phyloP scores from a whole-genome alignment of 148 eudicot species.

The Cornus suecica region DNA sequence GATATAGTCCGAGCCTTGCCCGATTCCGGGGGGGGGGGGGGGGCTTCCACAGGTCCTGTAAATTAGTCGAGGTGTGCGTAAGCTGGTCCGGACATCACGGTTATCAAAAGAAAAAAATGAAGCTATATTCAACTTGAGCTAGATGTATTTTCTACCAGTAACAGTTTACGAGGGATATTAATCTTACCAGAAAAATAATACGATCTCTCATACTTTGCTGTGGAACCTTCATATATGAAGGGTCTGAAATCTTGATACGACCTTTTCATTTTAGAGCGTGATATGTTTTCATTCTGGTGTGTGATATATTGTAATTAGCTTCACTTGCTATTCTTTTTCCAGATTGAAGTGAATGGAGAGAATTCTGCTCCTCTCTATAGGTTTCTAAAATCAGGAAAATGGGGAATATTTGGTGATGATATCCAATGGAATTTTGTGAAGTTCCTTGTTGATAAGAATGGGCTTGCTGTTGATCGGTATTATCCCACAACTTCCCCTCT shows the following conservation, averaged over 20 bases:
- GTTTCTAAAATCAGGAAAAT: slow-evolving; percentile 53
- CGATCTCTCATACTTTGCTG: background rate
- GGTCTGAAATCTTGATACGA: background rate
- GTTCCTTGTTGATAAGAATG: slow-evolving; percentile 59
- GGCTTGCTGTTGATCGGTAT: slow-evolving; percentile 58
- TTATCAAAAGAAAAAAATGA: too few relatives aligned
- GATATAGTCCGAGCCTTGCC: too few relatives aligned
- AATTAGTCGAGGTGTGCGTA: too few relatives aligned
- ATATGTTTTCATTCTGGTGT: background rate
- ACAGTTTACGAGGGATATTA: background rate
- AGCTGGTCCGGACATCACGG: too few relatives aligned
- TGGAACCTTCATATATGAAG: background rate
- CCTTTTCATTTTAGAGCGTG: background rate
- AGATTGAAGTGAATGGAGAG: slow-evolving; percentile 69
- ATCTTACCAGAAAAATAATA: background rate
- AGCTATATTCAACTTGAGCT: background rate
- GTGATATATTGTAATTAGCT: background rate
- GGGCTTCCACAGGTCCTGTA: too few relatives aligned
- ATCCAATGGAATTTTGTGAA: slow-evolving; percentile 82
- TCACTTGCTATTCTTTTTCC: background rate
- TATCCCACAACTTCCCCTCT: slow-evolving; percentile 75
- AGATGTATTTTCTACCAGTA: background rate
- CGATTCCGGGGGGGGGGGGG: too few relatives aligned
- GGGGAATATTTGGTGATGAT: slow-evolving; percentile 65
- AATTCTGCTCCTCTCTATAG: slow-evolving; percentile 60